phyloP scores from a whole-genome alignment of 139 green algal species.

The Tetradesmus obliquus region DNA sequence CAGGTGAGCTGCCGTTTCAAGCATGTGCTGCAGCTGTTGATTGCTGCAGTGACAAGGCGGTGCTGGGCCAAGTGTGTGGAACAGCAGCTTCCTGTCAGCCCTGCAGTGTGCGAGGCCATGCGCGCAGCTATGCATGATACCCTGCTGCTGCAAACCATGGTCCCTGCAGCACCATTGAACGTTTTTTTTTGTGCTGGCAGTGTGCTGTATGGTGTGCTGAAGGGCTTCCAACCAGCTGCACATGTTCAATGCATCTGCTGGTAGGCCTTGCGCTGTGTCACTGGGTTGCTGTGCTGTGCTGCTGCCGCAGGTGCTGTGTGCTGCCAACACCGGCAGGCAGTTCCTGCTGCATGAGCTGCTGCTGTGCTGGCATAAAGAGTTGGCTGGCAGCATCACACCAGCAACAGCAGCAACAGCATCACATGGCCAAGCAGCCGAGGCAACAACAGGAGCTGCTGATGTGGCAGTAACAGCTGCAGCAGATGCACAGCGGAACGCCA shows the following conservation, averaged over 20 bases:
- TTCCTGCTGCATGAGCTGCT: constrained; percentile 33
- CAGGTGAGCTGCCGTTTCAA: neutral
- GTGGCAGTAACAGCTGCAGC: neutral
- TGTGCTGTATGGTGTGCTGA: neutral
- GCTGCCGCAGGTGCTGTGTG: neutral
- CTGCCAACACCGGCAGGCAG: neutral
- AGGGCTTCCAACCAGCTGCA: neutral
- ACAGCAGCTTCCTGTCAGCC: too few species aligned
- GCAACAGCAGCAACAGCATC: constrained; percentile 7
- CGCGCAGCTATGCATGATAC: too few species aligned
- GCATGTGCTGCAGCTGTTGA: neutral
- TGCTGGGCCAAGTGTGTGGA: neutral
- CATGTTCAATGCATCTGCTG: too few species aligned
- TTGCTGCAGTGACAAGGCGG: too few species aligned
- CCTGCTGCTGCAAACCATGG: too few species aligned
- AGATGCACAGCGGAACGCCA: neutral
- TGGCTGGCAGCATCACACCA: neutral
- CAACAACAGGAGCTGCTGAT: neutral
- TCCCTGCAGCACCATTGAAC: neutral
- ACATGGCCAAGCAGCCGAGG: neutral
- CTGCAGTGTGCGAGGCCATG: too few species aligned
- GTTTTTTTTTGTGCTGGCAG: too few species aligned
- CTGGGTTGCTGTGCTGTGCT: neutral
- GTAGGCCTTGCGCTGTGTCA: too few species aligned
- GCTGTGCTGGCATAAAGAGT: neutral